These are phyloP conservation scores for Naganishia antarctica DNA, from an alignment of 768 basidiomycete species.

Conservation along the genomic window DNA sequence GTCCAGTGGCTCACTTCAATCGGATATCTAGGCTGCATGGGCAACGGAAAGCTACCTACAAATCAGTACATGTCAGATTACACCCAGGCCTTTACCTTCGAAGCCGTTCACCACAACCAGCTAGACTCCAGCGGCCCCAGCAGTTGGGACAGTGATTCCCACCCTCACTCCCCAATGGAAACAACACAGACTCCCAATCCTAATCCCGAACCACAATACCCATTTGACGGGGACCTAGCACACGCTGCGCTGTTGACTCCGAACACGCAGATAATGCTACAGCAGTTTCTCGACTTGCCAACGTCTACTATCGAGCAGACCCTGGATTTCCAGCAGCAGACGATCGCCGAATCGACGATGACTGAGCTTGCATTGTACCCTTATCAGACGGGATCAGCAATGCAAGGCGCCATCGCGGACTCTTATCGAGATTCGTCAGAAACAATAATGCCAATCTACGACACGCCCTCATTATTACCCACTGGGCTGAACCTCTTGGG, in stretches of 20 bases:
- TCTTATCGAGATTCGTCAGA: no score
- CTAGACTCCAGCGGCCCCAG: no score
- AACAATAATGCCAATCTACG: neutral
- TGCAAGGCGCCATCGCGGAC: no score
- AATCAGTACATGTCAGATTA: no score
- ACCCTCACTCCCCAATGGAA: no score
- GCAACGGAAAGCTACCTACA: no score
- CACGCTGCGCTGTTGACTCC: neutral
- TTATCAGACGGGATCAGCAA: neutral
- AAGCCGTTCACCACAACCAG: no score
- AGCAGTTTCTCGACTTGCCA: constrained; percentile 3
- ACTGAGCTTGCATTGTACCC: neutral
- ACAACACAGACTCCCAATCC: neutral
- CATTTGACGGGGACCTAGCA: neutral
- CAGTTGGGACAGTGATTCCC: neutral
- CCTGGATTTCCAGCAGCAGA: neutral
- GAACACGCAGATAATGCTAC: neutral
- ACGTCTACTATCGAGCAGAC: neutral
- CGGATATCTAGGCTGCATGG: no score
- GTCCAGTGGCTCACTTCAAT: no score
- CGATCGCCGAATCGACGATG: no score
- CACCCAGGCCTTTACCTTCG: no score
- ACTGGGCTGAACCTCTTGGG: constrained; percentile 11
- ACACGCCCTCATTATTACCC: neutral
- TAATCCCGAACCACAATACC: neutral